phyloP scores from a whole-genome alignment of 2,329 filamentous ascomycete species.

The Curvularia sp. region DNA sequence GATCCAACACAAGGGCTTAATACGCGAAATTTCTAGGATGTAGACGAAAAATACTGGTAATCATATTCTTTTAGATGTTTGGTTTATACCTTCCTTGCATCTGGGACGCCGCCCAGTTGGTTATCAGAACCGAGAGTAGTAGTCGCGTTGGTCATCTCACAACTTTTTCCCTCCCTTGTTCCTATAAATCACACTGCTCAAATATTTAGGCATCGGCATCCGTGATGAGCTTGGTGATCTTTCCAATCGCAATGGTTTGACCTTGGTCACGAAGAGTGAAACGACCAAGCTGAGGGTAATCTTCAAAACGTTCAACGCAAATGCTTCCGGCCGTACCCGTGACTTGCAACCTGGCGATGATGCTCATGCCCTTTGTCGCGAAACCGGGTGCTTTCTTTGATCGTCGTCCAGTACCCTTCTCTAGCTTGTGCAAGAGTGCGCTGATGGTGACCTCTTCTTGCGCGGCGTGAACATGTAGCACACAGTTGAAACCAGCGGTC shows the following conservation, averaged over 20 bases:
- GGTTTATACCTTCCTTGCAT: slow-evolving; percentile 9
- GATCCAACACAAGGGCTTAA: background rate
- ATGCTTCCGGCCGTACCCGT: slow-evolving; percentile 84
- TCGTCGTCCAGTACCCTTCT: slow-evolving; percentile 92
- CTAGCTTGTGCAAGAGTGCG: slow-evolving; percentile 86
- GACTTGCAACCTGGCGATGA: slow-evolving; percentile 90
- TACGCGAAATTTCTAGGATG: background rate
- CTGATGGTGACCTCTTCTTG: slow-evolving; percentile 97
- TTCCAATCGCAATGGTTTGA: slow-evolving; percentile 99
- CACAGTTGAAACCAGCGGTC: slow-evolving; percentile 95
- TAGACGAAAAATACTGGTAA: background rate
- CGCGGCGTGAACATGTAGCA: slow-evolving; percentile 94
- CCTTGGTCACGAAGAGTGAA: slow-evolving; percentile 65
- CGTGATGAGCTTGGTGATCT: slow-evolving; percentile 88
- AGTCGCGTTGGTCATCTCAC: background rate
- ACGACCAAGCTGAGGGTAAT: slow-evolving; percentile 75
- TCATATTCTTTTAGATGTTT: slow-evolving; percentile 18
- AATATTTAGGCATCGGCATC: slow-evolving; percentile 31
- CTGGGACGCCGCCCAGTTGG: slow-evolving; percentile 4
- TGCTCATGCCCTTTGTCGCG: slow-evolving; percentile 79
- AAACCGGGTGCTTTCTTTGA: slow-evolving; percentile 93
- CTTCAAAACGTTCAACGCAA: slow-evolving; percentile 93
- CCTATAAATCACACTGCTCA: slow-evolving; percentile 14
- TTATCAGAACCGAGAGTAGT: slow-evolving; percentile 1
- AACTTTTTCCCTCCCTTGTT: background rate